Evolutionary conservation across 2,329 filamentous ascomycete genomes (phyloP), one percentile per base, ranked within the genome.

Genomic region (Ophiostoma sp.): DNA sequence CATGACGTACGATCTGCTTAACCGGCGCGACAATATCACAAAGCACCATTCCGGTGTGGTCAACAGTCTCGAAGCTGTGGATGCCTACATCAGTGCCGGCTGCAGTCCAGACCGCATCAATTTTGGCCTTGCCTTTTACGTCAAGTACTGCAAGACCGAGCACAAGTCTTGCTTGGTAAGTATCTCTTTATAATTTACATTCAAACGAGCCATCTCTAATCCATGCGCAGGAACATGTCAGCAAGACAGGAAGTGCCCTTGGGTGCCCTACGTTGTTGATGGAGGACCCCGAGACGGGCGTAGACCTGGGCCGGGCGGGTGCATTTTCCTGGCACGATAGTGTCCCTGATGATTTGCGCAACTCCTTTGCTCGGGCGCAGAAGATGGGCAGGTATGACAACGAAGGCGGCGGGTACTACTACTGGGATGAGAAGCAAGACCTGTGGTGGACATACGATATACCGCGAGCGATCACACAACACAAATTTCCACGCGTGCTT

Each of bases 381-480:
- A 73, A 77, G 0, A 71, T 82, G 9, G 87, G 87, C 0, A 74
- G 75, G 64, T 86, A 85, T 42, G 89, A 92, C 71, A 76, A 81
- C 1, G 72, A 78, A 1, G 77, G 79, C 2, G 89, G 89, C 27
- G 90, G 88, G 0, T 84, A 87, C 75, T 91, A 89, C 75, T 92
- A 85, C 77, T 90, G 85, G 81, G 90, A 93, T 74, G 69, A 75
- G 0, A 71, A 78, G 4, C 80, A 85, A 72, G 77, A 83, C 67
- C 75, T 88, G 42, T 93, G 89, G 83, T 93, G 90, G 90, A 88
- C 88, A 0, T 92, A 87, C 80, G 90, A 93, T 70, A 89, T 87
- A 0, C 80, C 83, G 0, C 80, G 81, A 7, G 81, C 86, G 12
- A 87, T 93, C 66, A 72, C 76, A 12, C 18, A 42, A 18, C 78